phyloP scores from a whole-genome alignment of 805 yeast genomes.

The Monosporozyma solicola region DNA sequence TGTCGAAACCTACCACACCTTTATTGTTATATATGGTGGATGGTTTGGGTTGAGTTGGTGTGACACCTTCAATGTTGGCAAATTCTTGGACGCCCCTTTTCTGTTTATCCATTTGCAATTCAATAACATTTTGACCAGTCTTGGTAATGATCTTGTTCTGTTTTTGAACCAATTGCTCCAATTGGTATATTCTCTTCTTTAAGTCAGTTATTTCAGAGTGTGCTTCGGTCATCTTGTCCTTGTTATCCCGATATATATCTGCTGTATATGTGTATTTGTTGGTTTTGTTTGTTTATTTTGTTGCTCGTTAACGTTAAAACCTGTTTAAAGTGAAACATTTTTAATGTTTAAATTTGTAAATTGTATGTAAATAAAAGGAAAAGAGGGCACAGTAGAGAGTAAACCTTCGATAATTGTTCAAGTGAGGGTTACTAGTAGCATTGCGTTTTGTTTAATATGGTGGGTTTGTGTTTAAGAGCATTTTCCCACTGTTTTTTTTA shows the following conservation, averaged over 20 bases:
- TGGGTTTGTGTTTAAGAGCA: no score
- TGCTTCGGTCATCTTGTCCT: neutral
- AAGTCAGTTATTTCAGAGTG: slow-evolving; percentile 11
- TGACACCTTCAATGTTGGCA: slow-evolving; percentile 8
- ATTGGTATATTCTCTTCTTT: slow-evolving; percentile 38
- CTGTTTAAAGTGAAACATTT: neutral
- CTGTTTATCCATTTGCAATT: slow-evolving; percentile 52
- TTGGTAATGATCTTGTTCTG: slow-evolving; percentile 58
- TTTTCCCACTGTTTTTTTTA: no score
- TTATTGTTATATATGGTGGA: neutral
- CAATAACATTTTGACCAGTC: slow-evolving; percentile 73
- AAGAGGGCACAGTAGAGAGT: no score
- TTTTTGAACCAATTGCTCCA: slow-evolving; percentile 48
- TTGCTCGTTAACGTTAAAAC: neutral
- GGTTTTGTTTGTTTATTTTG: neutral
- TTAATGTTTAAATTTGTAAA: no score
- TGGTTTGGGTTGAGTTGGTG: slow-evolving; percentile 1
- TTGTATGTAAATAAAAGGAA: no score
- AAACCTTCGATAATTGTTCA: no score
- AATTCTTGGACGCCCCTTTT: slow-evolving; percentile 31
- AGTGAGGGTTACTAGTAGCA: no score
- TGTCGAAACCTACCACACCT: slow-evolving; percentile 24
- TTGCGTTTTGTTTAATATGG: no score
- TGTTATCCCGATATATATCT: no score
- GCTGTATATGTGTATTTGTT: no score